Evolutionary conservation across 2,329 filamentous ascomycete genomes (phyloP), one percentile per base, ranked within the genome.

Genomic region (Keithomyces neogunnii): DNA sequence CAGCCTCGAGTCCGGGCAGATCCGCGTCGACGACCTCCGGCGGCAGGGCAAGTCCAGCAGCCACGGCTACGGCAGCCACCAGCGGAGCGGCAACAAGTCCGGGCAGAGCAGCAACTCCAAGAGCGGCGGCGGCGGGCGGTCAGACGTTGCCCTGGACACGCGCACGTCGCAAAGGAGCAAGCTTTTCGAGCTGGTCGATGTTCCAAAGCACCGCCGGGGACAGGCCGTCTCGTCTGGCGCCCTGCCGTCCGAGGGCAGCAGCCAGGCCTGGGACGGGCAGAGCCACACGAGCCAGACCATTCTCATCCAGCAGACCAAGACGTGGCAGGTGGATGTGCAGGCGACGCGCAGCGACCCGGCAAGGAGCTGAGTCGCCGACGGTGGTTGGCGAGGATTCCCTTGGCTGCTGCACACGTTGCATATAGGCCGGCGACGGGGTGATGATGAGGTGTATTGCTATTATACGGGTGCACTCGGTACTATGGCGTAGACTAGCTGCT

Each of bases 281-380:
- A 5, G 52, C 53, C 1, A 53, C 13, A 60, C 60, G 6, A 63
- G 61, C 33, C 62, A 63, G 29, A 63, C 57, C 40, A 62, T 63
- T 45, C 51, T 63, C 9, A 62, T 63, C 35, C 57, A 63, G 5
- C 60, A 61, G 13, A 47, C 45, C 11, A 47, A 47, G 50, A 60
- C 60, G 19, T 63, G 61, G 62, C 55, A 61, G 11, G 59, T 63
- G 4, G 61, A 63, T n/a, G 46, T 61, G 29, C 54, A 63, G 52
- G 58, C 45, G 9, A 6, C 40, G 3, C 8, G 13, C 9, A 29
- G 45, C 45, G 19, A 11, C 26, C 26, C 19, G 9, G 9, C 19
- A 19, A 40, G 38, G n/a, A 6, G 10, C 33, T 35, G 33, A 35
- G 10, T 35, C 19, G 19, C 19, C 19, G 19, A 19, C 19, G 19